A percentile compares a stretch with the other conserved stretches of the same genome.
phyloP scores from a whole-genome alignment of 2,329 filamentous ascomycete genomes.

The Talaromyces sp. region DNA sequence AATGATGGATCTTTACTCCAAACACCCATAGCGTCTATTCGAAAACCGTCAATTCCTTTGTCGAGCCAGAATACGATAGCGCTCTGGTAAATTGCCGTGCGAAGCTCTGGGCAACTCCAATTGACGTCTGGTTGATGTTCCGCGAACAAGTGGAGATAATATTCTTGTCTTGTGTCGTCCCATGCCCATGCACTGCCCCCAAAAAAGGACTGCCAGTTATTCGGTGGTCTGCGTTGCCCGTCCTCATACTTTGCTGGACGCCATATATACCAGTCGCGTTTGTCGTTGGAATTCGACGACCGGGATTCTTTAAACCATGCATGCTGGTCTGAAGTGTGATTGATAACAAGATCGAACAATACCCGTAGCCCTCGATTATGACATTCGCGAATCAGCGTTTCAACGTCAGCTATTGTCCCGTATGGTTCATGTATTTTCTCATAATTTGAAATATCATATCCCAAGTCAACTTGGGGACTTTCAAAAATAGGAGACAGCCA shows the following conservation, averaged over 20 bases:
- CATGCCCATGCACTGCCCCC: conserved; percentile 48
- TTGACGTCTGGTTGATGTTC: conserved; percentile 78
- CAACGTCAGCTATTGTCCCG: conserved; percentile 52
- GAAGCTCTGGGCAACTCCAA: conserved; percentile 66
- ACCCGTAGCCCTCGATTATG: conserved; percentile 59
- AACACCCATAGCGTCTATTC: conserved; percentile 68
- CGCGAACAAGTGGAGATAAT: conserved; percentile 71
- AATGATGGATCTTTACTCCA: conserved; percentile 60
- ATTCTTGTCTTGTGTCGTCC: conserved; percentile 66
- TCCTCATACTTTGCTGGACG: not conserved
- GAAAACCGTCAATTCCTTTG: conserved; percentile 65
- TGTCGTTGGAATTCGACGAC: not conserved
- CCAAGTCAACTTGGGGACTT: conserved; percentile 47
- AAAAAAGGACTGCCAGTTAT: conserved; percentile 65
- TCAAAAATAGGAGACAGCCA: conserved; percentile 46
- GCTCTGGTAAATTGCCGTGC: conserved; percentile 60
- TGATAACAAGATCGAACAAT: conserved; percentile 68
- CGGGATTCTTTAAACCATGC: conserved; percentile 61
- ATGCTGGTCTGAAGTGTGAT: conserved; percentile 66
- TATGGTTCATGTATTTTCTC: conserved; percentile 57
- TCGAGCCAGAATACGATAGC: conserved; percentile 75
- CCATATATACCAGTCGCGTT: not conserved
- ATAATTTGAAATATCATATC: conserved; percentile 61
- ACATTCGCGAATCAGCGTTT: conserved; percentile 1
- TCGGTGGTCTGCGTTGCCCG: conserved; percentile 56